Evolutionary conservation across 352 stramenopile species (phyloP), one percentile per base, ranked within the genome.

Genomic region (Globisporangium camurandrum): DNA sequence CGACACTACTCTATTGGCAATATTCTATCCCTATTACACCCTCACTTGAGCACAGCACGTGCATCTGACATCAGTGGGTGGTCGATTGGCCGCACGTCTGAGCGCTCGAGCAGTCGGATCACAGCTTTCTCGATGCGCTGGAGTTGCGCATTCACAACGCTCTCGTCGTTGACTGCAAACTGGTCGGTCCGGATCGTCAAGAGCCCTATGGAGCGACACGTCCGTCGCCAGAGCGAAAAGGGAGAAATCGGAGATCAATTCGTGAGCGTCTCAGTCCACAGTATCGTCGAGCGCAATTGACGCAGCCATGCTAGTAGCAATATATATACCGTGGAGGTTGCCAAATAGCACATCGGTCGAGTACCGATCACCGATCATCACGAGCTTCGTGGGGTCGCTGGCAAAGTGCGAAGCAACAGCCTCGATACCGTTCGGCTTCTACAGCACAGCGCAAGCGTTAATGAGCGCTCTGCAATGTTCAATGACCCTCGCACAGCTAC

Each of bases 321-420:
- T n/a, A n/a, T n/a, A 10, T 57, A 49, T 30, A 89, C 81, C 83
- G 64, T 98, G 77, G 1, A 98, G 67, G 62, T 98, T 98, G 24
- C 95, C 96, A 69, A 98, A 98, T 12, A 99, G 80, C 40, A 98
- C 77, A 72, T 98, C 96, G 0, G 95, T 99, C 42, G 97, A 89
- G 54, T 98, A 88, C 38, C 96, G 77, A 71, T 99, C 96, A 17
- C 96, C 96, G 44, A 99, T 86, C 71, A 99, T 96, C 48, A 97
- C 91, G 26, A 99, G 72, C 51, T 76, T 67, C 24, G 88, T 31
- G 4, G 74, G 73, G n/a, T 84, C 66, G 5, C 84, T 67, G 19
- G 61, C 62, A 65, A 98, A 97, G 54, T 96, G 85, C 20, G 64
- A 52, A 49, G 88, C 74, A 17, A 97, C 75, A 57, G 96, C 79